Base-by-base conservation (phyloP, 116 monocot species). In the Posidonia oceanica region DNA sequence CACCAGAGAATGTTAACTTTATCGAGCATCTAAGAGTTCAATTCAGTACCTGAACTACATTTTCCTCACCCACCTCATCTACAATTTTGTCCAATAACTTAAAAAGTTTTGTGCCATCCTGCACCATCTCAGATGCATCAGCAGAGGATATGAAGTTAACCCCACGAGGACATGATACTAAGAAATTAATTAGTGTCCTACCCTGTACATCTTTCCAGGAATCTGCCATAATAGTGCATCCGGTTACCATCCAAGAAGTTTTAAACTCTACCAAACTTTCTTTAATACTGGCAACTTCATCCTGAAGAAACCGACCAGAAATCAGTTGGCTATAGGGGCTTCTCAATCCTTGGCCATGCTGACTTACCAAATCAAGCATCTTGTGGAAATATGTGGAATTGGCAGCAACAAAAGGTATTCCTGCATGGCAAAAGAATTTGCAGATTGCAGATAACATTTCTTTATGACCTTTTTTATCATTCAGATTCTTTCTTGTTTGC, bases 401-500 rank as follows among this genome's bases (percentile, higher is more conserved):
- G 20, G 77, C 82, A 39, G 54, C 77, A 64, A 52, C 61, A 44
- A 82, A 81, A 63, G 85, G 82, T 59, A 82, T 42, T 58, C 86
- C 86, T 48, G 80, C 79, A 52, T 86, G 82, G 36, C 72, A 74
- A 71, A 75, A 82, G 64, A 86, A 83, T 64, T 73, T 86, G 69
- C 80, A 86, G 11, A 86, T 86, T 59, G 86, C 80, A 39, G 82
- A 80, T 20, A 73, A 62, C 29, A 82, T 72, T 80, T 83, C 83
- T 69, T 80, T 72, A 39, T 37, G 72, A 39, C 48, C 23, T 17
- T 72, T 82, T 52, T 75, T 78, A 52, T 80, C 80, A 72, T 14
- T 51, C 0, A 59, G 21, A 39, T 67, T 3, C 36, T 71, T 80
- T 56, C 66, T 77, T 55, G 67, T 58, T 63, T 60, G 75, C 72